Evolutionary conservation across 164 flowering plant species (phyloP).

Genomic region (Magnolia kwangsiensis): DNA sequence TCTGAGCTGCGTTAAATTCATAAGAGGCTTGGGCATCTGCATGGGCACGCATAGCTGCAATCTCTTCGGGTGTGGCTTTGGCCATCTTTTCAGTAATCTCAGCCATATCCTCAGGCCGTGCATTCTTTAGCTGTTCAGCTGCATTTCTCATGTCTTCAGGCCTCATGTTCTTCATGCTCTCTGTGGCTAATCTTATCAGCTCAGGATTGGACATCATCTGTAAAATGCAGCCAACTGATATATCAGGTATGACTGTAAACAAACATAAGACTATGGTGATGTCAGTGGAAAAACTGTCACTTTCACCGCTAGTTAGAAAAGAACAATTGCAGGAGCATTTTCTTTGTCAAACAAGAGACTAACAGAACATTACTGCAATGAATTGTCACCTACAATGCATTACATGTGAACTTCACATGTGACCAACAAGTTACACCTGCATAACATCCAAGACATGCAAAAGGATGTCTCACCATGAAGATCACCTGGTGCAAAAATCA

Average conservation of each 20-base stretch:
- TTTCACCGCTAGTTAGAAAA: not conserved
- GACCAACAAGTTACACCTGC: too few relatives aligned
- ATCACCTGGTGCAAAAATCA: not conserved
- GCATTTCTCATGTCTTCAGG: slow-evolving; percentile 80
- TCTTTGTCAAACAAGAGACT: not conserved
- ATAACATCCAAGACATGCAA: too few relatives aligned
- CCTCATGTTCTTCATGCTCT: slow-evolving; percentile 82
- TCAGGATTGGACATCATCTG: slow-evolving; percentile 99
- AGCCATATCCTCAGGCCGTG: slow-evolving; percentile 88
- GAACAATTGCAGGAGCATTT: not conserved
- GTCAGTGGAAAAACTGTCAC: not conserved
- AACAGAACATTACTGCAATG: not conserved
- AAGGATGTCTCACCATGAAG: not conserved
- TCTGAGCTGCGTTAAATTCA: slow-evolving; percentile 67
- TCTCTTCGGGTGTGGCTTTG: slow-evolving; percentile 78
- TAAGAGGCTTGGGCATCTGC: slow-evolving; percentile 64
- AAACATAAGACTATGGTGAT: not conserved
- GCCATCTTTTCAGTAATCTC: slow-evolving; percentile 87
- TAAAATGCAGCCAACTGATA: not conserved
- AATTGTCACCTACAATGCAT: not conserved
- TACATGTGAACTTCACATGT: not conserved
- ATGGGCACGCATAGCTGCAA: slow-evolving; percentile 73
- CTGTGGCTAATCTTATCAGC: slow-evolving; percentile 80
- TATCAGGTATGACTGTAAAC: not conserved
- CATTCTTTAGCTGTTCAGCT: slow-evolving; percentile 81